Base-by-base conservation (phyloP, 1,139 yeast genomes). In the Debaryomyces psychrophilus region DNA sequence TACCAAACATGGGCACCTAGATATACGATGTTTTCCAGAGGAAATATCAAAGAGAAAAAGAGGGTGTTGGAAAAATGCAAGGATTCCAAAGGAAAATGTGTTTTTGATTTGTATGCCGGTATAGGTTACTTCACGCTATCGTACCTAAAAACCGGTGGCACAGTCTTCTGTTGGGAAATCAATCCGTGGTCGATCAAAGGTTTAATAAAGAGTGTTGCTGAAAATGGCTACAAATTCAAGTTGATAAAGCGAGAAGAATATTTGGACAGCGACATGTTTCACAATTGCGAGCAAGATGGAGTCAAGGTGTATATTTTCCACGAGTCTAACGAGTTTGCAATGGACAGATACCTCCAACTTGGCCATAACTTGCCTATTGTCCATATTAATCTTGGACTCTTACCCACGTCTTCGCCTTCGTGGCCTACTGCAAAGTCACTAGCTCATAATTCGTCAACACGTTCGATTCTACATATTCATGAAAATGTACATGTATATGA, bases 21-120 rank as follows among this genome's bases (percentile, higher is more conserved):
- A 44, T 85, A 82, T 58, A 88, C 96, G 9, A 90, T 90, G 97
- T 90, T 90, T 60, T 84, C 92, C 31, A 65, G 96, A n/a, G 97
- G 96, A 0, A 90, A 90, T 59, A 81, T 90, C 54, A 86, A 85
- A 52, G 97, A 90, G 59, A 90, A 90, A 62, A 77, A 82, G 12
- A 65, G 97, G 18, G 75, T 90, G 0, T 61, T 85, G 44, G 70
- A 69, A 25, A 14, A 18, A 18, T 40, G 12, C 38, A 23, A n/a
- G 11, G 54, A 52, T 4, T 77, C 71, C 57, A 48, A 56, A 7
- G 70, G 61, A 7, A 67, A 73, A 0, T 73, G 71, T 27, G 81
- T 86, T 0, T 69, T 86, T 5, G 97, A 90, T 59, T 59, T 90
- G 48, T 90, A 89, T 60, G 83, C 88, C 26, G 97, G 97, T 0